These are phyloP conservation scores for Backusella circina DNA, from an alignment of 192 early-diverging fungal genomes.

Conservation along the genomic window DNA sequence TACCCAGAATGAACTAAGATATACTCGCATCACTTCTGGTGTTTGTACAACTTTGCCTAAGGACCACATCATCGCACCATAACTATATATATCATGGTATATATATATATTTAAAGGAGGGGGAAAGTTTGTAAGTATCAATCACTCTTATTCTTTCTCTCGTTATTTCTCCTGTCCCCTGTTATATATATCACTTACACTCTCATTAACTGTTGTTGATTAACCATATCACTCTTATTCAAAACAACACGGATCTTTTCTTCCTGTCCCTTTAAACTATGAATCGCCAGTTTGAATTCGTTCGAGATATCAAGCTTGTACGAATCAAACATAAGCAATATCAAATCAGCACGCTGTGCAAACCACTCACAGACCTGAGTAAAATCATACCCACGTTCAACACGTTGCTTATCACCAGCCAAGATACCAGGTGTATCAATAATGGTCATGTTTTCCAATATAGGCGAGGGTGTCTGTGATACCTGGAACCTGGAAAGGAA, in stretches of 20 bases:
- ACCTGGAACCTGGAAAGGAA: conserved; percentile 72
- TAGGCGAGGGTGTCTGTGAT: conserved; percentile 70
- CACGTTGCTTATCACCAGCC: conserved; percentile 80
- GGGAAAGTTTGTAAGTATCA: not conserved
- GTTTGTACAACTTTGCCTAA: conserved; percentile 84
- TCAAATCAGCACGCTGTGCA: conserved; percentile 77
- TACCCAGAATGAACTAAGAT: conserved; percentile 77
- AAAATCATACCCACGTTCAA: conserved; percentile 82
- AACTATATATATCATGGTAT: conserved; percentile 11
- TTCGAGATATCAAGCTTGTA: conserved; percentile 89
- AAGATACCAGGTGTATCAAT: conserved; percentile 93
- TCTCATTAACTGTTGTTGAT: conserved; percentile 82
- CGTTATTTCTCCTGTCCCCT: not conserved
- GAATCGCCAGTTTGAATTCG: conserved; percentile 83
- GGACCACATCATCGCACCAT: conserved; percentile 93
- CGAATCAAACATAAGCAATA: conserved; percentile 85
- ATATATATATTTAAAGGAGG: not conserved
- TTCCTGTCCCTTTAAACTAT: conserved; percentile 74
- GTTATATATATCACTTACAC: conserved; percentile 47
- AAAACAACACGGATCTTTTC: conserved; percentile 84
- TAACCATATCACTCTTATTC: conserved; percentile 89
- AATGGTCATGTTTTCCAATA: conserved; percentile 78
- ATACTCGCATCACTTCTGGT: conserved; percentile 89
- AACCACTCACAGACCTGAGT: conserved; percentile 82
- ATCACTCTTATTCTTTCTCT: too few relatives aligned